These are phyloP conservation scores for Krasilnikovozyma curviuscula DNA, from an alignment of 768 basidiomycete genomes.

Conservation along the genomic window DNA sequence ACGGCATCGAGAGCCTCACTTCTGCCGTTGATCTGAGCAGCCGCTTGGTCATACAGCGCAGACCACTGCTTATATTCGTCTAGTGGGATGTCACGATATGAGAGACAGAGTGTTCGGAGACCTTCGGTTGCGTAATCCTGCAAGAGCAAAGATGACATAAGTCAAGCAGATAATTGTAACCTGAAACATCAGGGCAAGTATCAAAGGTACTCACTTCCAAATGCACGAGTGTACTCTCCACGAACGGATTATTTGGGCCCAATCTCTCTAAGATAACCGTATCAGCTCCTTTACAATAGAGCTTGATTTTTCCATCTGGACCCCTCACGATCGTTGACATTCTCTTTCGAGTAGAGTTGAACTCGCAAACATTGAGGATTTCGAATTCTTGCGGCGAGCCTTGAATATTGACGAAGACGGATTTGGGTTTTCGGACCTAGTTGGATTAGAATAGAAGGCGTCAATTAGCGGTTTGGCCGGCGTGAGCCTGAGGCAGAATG, in stretches of 20 bases:
- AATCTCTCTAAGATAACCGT: conserved; percentile 89
- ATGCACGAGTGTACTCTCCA: conserved; percentile 68
- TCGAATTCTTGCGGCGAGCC: conserved; percentile 62
- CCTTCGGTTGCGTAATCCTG: conserved; percentile 94
- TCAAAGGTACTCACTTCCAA: conserved; percentile 47
- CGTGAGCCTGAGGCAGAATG: not conserved
- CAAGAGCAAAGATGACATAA: not conserved
- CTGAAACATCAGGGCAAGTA: not conserved
- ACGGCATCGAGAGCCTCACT: conserved; percentile 85
- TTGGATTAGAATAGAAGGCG: not conserved
- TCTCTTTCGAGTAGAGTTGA: conserved; percentile 90
- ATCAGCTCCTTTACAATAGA: conserved; percentile 94
- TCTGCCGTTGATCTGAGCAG: conserved; percentile 72
- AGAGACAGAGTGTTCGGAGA: conserved; percentile 85
- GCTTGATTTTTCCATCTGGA: conserved; percentile 75
- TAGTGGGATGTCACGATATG: conserved; percentile 76
- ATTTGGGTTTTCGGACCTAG: conserved; percentile 87
- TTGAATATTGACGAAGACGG: conserved; percentile 67
- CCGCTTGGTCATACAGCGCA: conserved; percentile 71
- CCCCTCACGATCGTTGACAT: conserved; percentile 88
- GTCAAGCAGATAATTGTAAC: not conserved
- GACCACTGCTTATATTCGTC: conserved; percentile 83
- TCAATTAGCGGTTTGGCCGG: not conserved
- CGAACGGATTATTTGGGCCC: conserved; percentile 53
- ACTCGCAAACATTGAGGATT: conserved; percentile 91